Conservation (phyloP, 225 moss, liverwort and hornwort species). For the Lunularia cruciata region DNA sequence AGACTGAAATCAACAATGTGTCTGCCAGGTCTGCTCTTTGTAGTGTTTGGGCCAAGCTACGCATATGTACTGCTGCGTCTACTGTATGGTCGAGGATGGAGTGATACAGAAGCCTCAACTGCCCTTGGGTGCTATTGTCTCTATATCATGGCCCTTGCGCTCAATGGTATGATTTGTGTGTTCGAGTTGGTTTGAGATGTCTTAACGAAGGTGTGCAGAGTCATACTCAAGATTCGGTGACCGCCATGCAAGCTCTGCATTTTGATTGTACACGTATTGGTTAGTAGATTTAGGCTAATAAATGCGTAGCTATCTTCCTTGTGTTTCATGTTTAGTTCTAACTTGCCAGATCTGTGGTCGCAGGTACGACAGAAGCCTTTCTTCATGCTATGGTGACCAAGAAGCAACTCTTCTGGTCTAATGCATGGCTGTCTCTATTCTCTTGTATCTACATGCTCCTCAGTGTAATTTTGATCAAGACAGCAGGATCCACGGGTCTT, state of each 20-base stretch:
- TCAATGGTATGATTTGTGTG: constrained; percentile 59
- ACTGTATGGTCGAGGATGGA: constrained; percentile 74
- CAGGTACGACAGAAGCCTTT: constrained; percentile 90
- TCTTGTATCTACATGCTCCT: constrained; percentile 78
- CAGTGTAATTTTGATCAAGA: constrained; percentile 64
- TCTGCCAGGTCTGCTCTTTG: constrained; percentile 67
- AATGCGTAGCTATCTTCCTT: no score
- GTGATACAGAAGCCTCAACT: constrained; percentile 84
- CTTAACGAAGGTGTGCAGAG: no score
- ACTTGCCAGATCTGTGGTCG: constrained; percentile 8
- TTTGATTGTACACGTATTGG: no score
- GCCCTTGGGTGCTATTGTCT: constrained; percentile 90
- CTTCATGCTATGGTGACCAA: constrained; percentile 88
- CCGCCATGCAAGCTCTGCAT: no score
- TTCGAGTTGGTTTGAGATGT: no score
- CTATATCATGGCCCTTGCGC: constrained; percentile 76
- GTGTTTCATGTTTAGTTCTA: no score
- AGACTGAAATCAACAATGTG: neutral
- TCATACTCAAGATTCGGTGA: no score
- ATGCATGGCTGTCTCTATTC: constrained; percentile 70
- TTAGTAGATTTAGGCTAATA: no score
- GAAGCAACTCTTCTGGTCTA: constrained; percentile 75
- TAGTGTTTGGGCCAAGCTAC: constrained; percentile 86
- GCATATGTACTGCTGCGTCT: constrained; percentile 81
- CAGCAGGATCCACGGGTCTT: constrained; percentile 82